Conservation (phyloP, 257 asterid genomes). For the Lavandula angustifolia region DNA sequence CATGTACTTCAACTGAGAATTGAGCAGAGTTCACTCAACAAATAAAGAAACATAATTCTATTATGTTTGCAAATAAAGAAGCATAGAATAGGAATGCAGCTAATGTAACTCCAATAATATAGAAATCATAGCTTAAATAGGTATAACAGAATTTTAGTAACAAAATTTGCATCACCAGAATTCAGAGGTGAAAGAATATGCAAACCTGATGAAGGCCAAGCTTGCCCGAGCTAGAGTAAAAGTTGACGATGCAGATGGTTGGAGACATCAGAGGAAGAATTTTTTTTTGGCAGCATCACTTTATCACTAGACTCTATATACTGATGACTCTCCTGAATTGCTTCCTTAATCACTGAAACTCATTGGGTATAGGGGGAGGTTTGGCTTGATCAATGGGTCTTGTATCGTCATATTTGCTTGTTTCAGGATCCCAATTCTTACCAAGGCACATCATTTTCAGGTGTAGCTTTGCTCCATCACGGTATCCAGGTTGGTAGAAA, state of each 20-base stretch:
- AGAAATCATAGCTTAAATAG: neutral
- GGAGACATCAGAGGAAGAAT: conserved; percentile 68
- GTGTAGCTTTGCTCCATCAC: conserved; percentile 61
- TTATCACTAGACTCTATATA: conserved; percentile 38
- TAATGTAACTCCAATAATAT: neutral
- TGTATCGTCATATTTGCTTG: conserved; percentile 45
- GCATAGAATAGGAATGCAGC: neutral
- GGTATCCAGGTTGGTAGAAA: conserved; percentile 72
- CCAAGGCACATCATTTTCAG: conserved; percentile 93
- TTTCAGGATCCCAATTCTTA: conserved; percentile 76
- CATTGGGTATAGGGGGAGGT: conserved; percentile 66
- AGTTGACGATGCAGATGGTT: conserved; percentile 70
- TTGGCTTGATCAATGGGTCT: conserved; percentile 64
- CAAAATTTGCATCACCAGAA: neutral
- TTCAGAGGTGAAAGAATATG: neutral
- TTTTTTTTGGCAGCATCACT: conserved; percentile 37
- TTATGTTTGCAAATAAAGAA: conserved; percentile 2
- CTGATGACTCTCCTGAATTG: conserved; percentile 46
- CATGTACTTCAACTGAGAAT: conserved; percentile 1
- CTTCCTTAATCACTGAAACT: conserved; percentile 54
- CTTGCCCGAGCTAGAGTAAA: conserved; percentile 57
- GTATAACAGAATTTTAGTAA: neutral
- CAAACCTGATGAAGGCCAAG: conserved; percentile 87
- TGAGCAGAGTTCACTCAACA: neutral
- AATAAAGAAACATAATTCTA: no score